Evolutionary conservation across 2,329 filamentous ascomycete species (phyloP).

Genomic region (Uncinocarpus reesii): DNA sequence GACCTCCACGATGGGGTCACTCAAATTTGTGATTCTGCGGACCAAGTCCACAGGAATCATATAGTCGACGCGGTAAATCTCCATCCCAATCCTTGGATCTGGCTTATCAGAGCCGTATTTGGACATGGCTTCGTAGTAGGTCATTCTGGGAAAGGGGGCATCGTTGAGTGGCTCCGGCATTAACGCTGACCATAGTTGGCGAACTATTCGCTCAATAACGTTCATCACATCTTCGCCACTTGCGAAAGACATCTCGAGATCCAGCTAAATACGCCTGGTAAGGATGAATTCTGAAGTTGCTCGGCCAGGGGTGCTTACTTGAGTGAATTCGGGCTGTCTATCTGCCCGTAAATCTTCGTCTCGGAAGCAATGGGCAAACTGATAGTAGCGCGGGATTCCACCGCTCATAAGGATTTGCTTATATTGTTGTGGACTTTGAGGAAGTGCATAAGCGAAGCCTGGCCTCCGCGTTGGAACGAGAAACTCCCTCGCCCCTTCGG

Average conservation of each 20-base stretch:
- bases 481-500: slow-evolving; percentile 90
- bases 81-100: slow-evolving; percentile 62
- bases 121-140: slow-evolving; percentile 69
- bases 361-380: slow-evolving; percentile 88
- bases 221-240: slow-evolving; percentile 60
- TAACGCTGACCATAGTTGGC: slow-evolving; percentile 45
- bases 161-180: slow-evolving; percentile 37
- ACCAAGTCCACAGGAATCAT: slow-evolving; percentile 55
- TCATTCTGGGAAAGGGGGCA: slow-evolving; percentile 48
- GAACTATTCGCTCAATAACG: slow-evolving; percentile 44
- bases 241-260: slow-evolving; percentile 87
- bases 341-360: slow-evolving; percentile 91
- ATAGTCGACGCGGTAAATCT: slow-evolving; percentile 58
- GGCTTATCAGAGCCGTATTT: slow-evolving; percentile 85
- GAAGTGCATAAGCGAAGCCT: slow-evolving; percentile 76
- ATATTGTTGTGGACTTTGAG: slow-evolving; percentile 95
- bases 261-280: slow-evolving; percentile 48
- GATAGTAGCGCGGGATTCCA: slow-evolving; percentile 72
- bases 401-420: slow-evolving; percentile 96
- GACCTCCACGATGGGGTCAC: slow-evolving; percentile 61
- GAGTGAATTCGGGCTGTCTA: slow-evolving; percentile 91
- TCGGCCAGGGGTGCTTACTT: slow-evolving; percentile 42
- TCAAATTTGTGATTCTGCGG: slow-evolving; percentile 61
- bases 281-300: not conserved
- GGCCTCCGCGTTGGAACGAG: slow-evolving; percentile 72